Evolutionary conservation across 257 asterid species (phyloP), one percentile per base, ranked within the genome.

Genomic region (Cinchona pubescens): DNA sequence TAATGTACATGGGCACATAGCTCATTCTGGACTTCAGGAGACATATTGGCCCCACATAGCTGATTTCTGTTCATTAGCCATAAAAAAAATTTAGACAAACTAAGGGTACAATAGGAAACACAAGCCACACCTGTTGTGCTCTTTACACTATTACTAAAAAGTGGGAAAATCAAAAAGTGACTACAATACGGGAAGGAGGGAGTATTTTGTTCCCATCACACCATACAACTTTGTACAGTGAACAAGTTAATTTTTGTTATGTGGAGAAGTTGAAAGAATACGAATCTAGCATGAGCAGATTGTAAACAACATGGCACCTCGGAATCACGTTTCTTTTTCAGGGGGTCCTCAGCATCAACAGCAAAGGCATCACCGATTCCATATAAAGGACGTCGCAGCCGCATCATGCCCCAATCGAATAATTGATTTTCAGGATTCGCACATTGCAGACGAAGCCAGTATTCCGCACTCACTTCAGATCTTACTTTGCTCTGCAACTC

Each of bases 381-480:
- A 87, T 87, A 92, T 75, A 88, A 55, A 79, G 98, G 98, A 38
- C 89, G 94, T 23, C 83, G 89, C 73, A 95, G 74, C 74, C 96
- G 89, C 94, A 83, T 91, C 98, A 92, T 95, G 72, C 98, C 98
- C 99, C 97, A 95, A 85, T 92, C 98, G 80, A 95, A 95, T 75
- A 95, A 86, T 82, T 92, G 99, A 82, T 87, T 91, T 63, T 91
- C 98, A 40, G 98, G 96, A 83, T 85, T 83, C 64, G 92, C 82
- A 65, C 99, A 95, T 72, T 85, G 90, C 85, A 85, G 85, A 38
- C 96, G 97, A 79, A 95, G 97, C 99, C 96, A 95, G 79, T 95
- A 91, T 76, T 95, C 99, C 45, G 94, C 85, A 82, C 88, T 89
- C 83, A 95, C 98, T 85, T 95, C 96, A 73, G 94, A 84, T 71